A percentile compares a stretch with the other conserved stretches of the same genome.
These are phyloP conservation scores for Ceratocystis alfenasii DNA, from an alignment of 2,329 filamentous ascomycete species.

Conservation along the genomic window DNA sequence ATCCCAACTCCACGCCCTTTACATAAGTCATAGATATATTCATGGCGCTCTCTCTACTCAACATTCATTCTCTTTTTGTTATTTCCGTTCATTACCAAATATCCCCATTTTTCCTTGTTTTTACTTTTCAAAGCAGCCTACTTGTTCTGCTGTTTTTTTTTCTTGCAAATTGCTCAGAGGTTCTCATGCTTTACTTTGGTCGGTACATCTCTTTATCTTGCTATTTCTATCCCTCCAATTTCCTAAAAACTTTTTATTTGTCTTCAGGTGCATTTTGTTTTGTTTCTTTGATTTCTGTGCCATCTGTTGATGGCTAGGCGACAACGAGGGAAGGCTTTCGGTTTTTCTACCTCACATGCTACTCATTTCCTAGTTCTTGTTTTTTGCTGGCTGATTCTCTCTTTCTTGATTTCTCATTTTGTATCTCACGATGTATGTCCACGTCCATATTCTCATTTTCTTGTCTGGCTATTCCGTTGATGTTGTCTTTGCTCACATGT, in stretches of 20 bases:
- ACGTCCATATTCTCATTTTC: neutral
- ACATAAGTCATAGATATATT: conserved; percentile 9
- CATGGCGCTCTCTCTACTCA: neutral
- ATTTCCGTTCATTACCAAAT: neutral
- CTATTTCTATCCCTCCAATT: neutral
- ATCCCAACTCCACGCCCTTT: conserved; percentile 16
- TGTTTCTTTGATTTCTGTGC: conserved; percentile 1
- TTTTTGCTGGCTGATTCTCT: neutral
- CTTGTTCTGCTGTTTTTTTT: too few species aligned
- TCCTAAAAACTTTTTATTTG: neutral
- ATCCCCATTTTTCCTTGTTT: neutral
- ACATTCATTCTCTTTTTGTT: neutral
- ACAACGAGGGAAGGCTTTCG: neutral
- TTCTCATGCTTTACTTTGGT: too few species aligned
- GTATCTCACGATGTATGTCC: conserved; percentile 3
- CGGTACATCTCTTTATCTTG: neutral
- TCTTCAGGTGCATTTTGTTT: conserved; percentile 5
- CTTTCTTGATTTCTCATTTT: neutral
- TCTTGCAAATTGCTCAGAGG: too few species aligned
- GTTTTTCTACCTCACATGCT: neutral
- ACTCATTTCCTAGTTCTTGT: neutral
- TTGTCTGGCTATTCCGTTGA: neutral
- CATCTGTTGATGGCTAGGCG: neutral
- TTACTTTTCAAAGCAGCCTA: too few species aligned
- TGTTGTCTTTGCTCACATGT: neutral